These are phyloP conservation scores for Globisporangium carolinianum DNA, from an alignment of 352 stramenopile species.

Conservation along the genomic window DNA sequence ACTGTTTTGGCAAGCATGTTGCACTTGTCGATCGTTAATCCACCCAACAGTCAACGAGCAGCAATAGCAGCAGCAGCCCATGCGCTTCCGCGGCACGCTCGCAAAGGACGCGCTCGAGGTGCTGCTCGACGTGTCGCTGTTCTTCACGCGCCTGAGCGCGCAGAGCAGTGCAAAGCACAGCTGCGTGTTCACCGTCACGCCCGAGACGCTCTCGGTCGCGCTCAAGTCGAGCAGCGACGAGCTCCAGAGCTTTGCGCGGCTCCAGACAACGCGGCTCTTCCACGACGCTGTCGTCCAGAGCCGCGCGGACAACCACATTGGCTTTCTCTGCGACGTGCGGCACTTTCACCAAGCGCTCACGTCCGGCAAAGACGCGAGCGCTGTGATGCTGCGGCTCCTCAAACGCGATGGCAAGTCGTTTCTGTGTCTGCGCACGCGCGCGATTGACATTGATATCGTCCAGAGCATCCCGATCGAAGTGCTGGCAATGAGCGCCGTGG, in stretches of 20 bases:
- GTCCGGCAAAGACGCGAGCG: slow-evolving; percentile 71
- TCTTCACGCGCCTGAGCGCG: slow-evolving; percentile 54
- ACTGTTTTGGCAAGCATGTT: too few relatives aligned
- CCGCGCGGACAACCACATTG: slow-evolving; percentile 73
- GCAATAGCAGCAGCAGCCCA: slow-evolving; percentile 7
- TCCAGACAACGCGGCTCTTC: slow-evolving; percentile 63
- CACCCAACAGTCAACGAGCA: too few relatives aligned
- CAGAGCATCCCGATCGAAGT: slow-evolving; percentile 82
- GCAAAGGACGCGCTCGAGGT: slow-evolving; percentile 69
- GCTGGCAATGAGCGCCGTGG: slow-evolving; percentile 61
- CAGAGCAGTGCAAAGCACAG: slow-evolving; percentile 46
- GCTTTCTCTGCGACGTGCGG: slow-evolving; percentile 65
- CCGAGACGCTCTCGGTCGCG: slow-evolving; percentile 51
- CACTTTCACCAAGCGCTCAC: slow-evolving; percentile 67
- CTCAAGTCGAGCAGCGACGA: slow-evolving; percentile 72
- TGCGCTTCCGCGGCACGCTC: slow-evolving; percentile 77
- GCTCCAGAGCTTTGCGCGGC: slow-evolving; percentile 68
- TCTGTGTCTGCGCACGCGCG: slow-evolving; percentile 60
- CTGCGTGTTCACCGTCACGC: slow-evolving; percentile 71
- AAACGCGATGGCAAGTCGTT: slow-evolving; percentile 73
- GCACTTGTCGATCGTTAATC: too few relatives aligned
- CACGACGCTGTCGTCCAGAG: slow-evolving; percentile 68
- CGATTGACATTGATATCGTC: slow-evolving; percentile 81
- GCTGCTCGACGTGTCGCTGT: slow-evolving; percentile 71
- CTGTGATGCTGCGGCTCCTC: slow-evolving; percentile 77